phyloP scores from a whole-genome alignment of 164 flowering plant species.

The Stephania japonica region DNA sequence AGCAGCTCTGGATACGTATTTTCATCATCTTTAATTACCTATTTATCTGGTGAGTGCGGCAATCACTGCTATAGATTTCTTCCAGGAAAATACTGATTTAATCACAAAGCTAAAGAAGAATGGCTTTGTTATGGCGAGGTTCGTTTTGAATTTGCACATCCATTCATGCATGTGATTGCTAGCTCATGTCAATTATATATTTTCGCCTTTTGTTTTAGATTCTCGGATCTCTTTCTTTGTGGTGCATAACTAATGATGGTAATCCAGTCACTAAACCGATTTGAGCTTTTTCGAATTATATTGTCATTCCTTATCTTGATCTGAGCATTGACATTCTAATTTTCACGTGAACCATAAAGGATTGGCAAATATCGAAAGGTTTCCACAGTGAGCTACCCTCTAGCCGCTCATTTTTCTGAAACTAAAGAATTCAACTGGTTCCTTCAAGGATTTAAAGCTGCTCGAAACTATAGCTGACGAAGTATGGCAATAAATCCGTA shows the following conservation, averaged over 20 bases:
- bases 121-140: conserved; percentile 66
- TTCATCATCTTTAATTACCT: conserved; percentile 97
- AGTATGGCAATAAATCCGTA: conserved; percentile 34
- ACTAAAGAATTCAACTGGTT: conserved; percentile 63
- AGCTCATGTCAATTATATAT: background rate
- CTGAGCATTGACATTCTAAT: background rate
- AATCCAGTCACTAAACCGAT: too few species aligned
- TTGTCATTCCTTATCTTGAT: background rate
- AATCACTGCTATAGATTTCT: conserved; percentile 27
- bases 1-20: conserved; percentile 98
- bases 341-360: conserved; percentile 37
- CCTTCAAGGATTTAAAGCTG: conserved; percentile 47
- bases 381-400: conserved; percentile 60
- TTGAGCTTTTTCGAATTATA: too few species aligned
- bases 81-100: conserved; percentile 29
- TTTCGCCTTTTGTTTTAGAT: background rate
- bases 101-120: conserved; percentile 37
- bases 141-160: conserved; percentile 12
- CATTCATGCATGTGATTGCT: background rate
- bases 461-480: conserved; percentile 65
- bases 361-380: conserved; percentile 49
- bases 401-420: conserved; percentile 64
- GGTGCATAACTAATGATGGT: background rate
- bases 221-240: background rate
- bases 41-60: conserved; percentile 84